Percentiles rank a stretch among this genome's conserved stretches.
These are phyloP conservation scores for Aspergillus sp. DNA, from an alignment of 2,329 filamentous ascomycete genomes.

Conservation along the genomic window DNA sequence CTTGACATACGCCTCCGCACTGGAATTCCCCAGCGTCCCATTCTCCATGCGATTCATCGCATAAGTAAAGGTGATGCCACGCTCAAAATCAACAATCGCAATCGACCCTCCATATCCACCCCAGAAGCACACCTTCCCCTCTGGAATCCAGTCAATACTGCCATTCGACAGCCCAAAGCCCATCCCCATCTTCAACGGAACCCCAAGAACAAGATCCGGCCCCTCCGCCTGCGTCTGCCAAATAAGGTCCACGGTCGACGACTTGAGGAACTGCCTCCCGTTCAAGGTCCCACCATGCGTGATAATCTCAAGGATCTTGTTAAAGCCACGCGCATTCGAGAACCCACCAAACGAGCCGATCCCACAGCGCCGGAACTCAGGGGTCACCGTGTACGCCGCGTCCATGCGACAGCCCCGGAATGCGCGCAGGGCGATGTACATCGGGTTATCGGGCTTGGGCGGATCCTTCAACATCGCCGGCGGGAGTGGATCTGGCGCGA, in stretches of 20 bases:
- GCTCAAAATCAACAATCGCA: slow-evolving; percentile 45
- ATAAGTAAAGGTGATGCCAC: slow-evolving; percentile 45
- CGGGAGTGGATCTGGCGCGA: slow-evolving; percentile 27
- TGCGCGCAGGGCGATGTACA: slow-evolving; percentile 29
- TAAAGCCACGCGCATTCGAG: slow-evolving; percentile 46
- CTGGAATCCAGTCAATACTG: slow-evolving; percentile 25
- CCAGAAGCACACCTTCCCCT: slow-evolving; percentile 43
- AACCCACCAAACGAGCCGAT: slow-evolving; percentile 49
- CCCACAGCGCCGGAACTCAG: slow-evolving; percentile 41
- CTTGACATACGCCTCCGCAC: slow-evolving; percentile 29
- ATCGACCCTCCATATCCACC: slow-evolving; percentile 49
- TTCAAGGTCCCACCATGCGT: slow-evolving; percentile 33
- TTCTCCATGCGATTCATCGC: slow-evolving; percentile 48
- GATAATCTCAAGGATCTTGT: slow-evolving; percentile 43
- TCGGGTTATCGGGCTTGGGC: neutral
- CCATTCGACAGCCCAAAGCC: slow-evolving; percentile 39
- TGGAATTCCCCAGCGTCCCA: slow-evolving; percentile 30
- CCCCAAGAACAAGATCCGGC: slow-evolving; percentile 39
- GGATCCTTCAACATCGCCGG: slow-evolving; percentile 11
- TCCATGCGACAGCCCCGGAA: slow-evolving; percentile 26
- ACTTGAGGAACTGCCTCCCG: slow-evolving; percentile 40
- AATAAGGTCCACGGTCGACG: slow-evolving; percentile 45
- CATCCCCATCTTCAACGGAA: slow-evolving; percentile 42
- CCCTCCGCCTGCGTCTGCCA: slow-evolving; percentile 47
- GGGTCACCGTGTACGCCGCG: slow-evolving; percentile 22